Conservation (phyloP, 225 moss, liverwort and hornwort species). For the Physcomitrellopsis africana region DNA sequence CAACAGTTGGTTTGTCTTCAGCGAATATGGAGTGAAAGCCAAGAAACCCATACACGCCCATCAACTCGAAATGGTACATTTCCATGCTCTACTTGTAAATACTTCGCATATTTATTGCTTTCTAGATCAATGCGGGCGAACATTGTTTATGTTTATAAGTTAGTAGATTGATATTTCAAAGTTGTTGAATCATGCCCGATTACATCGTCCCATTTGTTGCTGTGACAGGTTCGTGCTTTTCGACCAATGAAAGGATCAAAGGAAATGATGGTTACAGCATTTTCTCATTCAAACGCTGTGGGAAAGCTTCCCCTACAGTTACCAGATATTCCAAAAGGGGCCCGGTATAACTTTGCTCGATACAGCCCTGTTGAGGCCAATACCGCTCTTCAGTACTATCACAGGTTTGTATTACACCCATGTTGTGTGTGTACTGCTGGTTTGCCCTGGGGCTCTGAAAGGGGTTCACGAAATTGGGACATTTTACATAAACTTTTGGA, state of each 20-base stretch:
- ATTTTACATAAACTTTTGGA: not conserved
- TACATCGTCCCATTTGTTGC: conserved; percentile 3
- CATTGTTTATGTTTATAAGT: conserved; percentile 1
- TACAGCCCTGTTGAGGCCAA: conserved; percentile 81
- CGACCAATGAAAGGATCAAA: conserved; percentile 73
- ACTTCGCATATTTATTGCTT: not conserved
- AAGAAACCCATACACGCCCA: conserved; percentile 82
- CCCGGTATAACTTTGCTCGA: conserved; percentile 67
- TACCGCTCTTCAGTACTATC: conserved; percentile 79
- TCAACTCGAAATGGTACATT: conserved; percentile 83
- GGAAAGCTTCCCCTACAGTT: conserved; percentile 86
- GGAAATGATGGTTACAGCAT: conserved; percentile 92
- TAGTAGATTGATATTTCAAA: not conserved
- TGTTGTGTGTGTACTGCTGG: not conserved
- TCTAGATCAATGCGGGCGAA: not conserved
- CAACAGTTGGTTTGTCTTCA: conserved; percentile 95
- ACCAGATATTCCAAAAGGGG: conserved; percentile 84
- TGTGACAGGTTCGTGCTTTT: conserved; percentile 84
- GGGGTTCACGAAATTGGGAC: not conserved
- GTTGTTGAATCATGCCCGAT: not conserved
- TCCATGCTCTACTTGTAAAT: not conserved
- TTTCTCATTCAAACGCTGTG: conserved; percentile 86
- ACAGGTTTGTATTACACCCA: conserved; percentile 54
- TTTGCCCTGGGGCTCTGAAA: not conserved
- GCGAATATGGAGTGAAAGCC: conserved; percentile 80